These are phyloP conservation scores for Petunia axillaris DNA, from an alignment of 257 asterid genomes.

Conservation along the genomic window DNA sequence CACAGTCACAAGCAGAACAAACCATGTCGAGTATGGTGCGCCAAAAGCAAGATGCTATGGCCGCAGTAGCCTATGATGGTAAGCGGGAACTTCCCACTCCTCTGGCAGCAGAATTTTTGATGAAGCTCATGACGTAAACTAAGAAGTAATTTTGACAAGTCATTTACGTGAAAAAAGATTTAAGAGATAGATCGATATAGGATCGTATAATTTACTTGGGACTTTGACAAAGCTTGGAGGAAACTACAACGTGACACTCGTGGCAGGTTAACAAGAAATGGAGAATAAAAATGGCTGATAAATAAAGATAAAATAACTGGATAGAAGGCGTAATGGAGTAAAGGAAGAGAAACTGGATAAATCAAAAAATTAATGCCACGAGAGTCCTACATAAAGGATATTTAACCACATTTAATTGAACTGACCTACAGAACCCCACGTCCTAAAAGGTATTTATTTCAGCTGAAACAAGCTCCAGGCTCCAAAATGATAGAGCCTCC, in stretches of 20 bases:
- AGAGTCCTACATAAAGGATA: constrained; percentile 53
- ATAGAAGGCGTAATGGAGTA: constrained; percentile 42
- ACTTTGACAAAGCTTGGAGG: not conserved
- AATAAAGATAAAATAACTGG: constrained; percentile 41
- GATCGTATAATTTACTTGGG: not conserved
- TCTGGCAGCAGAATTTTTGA: not conserved
- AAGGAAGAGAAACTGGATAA: constrained; percentile 44
- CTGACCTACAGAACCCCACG: constrained; percentile 93
- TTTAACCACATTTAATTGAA: constrained; percentile 57
- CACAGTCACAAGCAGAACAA: not conserved
- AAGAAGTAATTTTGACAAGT: not conserved
- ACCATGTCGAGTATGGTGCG: not conserved
- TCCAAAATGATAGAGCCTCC: constrained; percentile 86
- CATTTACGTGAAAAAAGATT: not conserved
- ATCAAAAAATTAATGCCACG: constrained; percentile 47
- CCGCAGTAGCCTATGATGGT: not conserved
- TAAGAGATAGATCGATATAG: not conserved
- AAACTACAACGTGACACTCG: constrained; percentile 26
- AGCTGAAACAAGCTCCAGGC: constrained; percentile 89
- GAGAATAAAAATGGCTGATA: constrained; percentile 40
- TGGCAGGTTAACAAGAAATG: constrained; percentile 37
- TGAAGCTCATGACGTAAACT: not conserved
- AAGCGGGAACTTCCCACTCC: not conserved
- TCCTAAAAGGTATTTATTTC: constrained; percentile 85
- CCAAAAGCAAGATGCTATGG: not conserved